phyloP scores from a whole-genome alignment of 148 eudicot genomes.

The Euryodendron excelsum region DNA sequence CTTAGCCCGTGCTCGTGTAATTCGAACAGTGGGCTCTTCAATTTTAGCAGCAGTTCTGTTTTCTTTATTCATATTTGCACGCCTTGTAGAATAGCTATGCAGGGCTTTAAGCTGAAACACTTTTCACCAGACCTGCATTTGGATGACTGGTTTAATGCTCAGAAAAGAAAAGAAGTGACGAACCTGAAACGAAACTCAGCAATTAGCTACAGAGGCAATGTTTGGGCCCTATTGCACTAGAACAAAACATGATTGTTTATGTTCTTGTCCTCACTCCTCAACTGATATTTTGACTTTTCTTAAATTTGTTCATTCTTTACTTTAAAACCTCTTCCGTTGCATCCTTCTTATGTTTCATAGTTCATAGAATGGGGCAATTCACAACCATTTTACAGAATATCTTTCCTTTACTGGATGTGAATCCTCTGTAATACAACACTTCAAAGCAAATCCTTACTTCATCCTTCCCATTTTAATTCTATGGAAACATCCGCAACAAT shows the following conservation, averaged over 20 bases:
- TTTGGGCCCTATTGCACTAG: not conserved
- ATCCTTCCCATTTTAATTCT: not conserved
- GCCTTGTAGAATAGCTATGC: constrained; percentile 29
- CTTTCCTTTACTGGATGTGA: not conserved
- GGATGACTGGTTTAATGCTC: constrained; percentile 2
- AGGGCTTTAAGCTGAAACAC: constrained; percentile 28
- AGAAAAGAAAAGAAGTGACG: not conserved
- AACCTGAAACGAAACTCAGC: not conserved
- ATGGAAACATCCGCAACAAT: not conserved
- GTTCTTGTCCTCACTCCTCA: not conserved
- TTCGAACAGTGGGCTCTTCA: constrained; percentile 38
- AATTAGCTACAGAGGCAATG: constrained; percentile 6
- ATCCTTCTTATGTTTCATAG: not conserved
- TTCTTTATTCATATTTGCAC: constrained; percentile 48
- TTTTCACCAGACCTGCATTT: constrained; percentile 19
- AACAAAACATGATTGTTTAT: not conserved
- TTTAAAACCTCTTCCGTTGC: not conserved
- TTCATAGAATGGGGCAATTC: not conserved
- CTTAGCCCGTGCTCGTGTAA: constrained; percentile 73
- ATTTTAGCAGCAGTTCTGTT: constrained; percentile 29
- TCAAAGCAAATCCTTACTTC: not conserved
- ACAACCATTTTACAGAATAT: not conserved
- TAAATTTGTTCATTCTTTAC: not conserved
- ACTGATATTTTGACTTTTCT: too few species aligned
- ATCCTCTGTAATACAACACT: not conserved